Evolutionary conservation across 257 asterid genomes (phyloP).

Genomic region (Anisodus tanguticus): DNA sequence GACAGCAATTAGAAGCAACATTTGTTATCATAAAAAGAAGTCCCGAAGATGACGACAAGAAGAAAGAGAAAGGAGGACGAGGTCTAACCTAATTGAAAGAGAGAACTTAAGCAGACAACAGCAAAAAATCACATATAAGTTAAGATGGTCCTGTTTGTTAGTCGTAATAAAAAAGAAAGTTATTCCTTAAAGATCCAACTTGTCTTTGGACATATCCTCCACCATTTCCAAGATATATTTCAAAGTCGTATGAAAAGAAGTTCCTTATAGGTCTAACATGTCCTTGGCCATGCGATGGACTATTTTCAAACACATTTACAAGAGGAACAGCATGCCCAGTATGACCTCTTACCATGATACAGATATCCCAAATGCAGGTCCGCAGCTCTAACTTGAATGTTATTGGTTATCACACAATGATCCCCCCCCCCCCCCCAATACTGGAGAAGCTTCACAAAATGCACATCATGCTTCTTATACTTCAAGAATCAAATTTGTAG

Average conservation of each 20-base stretch:
- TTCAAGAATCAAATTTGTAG: background rate
- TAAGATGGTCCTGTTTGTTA: background rate
- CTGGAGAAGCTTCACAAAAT: background rate
- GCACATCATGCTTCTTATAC: slow-evolving; percentile 15
- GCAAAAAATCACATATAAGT: background rate
- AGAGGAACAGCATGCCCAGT: slow-evolving; percentile 1
- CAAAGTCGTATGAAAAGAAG: background rate
- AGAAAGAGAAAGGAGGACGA: background rate
- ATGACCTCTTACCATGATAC: slow-evolving; percentile 7
- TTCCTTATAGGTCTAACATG: background rate
- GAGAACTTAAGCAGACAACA: background rate
- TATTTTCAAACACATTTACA: background rate
- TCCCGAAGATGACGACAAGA: background rate
- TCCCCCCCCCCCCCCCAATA: background rate
- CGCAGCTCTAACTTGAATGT: background rate
- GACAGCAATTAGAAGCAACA: background rate
- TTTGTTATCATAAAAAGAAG: background rate
- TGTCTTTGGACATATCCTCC: background rate
- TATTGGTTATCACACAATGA: background rate
- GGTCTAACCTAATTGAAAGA: background rate
- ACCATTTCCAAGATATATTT: background rate
- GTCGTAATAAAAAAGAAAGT: background rate
- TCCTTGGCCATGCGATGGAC: slow-evolving; percentile 12
- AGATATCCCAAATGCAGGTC: slow-evolving; percentile 10
- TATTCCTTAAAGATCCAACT: background rate